Evolutionary conservation across 1,139 yeast genomes (phyloP).

Genomic region (Pichia sp.): DNA sequence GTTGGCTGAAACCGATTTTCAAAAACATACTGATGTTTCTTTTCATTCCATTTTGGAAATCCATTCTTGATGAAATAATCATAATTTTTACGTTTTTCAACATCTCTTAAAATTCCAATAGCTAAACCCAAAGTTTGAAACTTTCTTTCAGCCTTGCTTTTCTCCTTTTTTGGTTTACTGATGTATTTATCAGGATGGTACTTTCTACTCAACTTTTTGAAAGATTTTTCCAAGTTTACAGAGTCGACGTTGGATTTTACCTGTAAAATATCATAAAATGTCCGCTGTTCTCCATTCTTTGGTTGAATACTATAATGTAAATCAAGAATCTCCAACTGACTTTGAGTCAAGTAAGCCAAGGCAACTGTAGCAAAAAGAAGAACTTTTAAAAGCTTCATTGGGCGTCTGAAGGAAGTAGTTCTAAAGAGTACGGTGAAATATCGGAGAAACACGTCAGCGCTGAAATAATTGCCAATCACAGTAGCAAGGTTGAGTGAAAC

Average conservation of each 20-base stretch:
- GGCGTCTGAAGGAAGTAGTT: too few species aligned
- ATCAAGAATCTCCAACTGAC: constrained; percentile 12
- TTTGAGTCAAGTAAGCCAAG: constrained; percentile 10
- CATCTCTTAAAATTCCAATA: constrained; percentile 59
- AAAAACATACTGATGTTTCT: constrained; percentile 8
- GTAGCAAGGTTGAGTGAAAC: too few species aligned
- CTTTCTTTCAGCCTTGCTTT: constrained; percentile 39
- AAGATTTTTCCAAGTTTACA: constrained; percentile 63
- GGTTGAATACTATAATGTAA: constrained; percentile 14
- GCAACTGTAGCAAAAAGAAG: constrained; percentile 3
- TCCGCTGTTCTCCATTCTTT: constrained; percentile 4
- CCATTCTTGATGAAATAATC: constrained; percentile 82
- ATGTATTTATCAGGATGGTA: constrained; percentile 78
- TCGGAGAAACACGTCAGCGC: too few species aligned
- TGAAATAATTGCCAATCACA: too few species aligned
- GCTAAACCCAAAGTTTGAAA: constrained; percentile 72
- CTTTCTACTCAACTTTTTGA: constrained; percentile 59
- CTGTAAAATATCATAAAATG: constrained; percentile 12
- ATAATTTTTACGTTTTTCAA: constrained; percentile 58
- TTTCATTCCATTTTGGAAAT: constrained; percentile 52
- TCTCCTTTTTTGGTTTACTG: constrained; percentile 29
- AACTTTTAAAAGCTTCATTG: background rate
- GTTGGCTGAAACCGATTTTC: constrained; percentile 12
- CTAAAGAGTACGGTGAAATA: too few species aligned
- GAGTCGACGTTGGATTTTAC: constrained; percentile 3